Percentiles rank a stretch among this genome's conserved stretches.
Evolutionary conservation across 2,329 filamentous ascomycete genomes (phyloP).

Genomic region (Apiospora arundinis): DNA sequence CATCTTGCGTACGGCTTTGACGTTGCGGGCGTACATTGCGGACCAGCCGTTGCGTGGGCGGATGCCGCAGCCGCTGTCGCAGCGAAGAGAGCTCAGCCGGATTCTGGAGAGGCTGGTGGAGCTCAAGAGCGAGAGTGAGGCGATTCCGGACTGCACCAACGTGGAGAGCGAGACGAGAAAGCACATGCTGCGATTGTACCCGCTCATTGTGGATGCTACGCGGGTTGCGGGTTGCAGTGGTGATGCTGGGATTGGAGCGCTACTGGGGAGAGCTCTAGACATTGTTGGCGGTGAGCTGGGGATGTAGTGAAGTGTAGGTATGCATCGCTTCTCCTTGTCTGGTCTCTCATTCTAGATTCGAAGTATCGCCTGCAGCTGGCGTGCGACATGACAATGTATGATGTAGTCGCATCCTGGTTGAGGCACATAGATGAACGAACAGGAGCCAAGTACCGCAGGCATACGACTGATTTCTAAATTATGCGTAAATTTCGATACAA

Average conservation of each 20-base stretch:
- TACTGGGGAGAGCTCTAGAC: conserved; percentile 66
- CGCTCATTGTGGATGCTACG: conserved; percentile 71
- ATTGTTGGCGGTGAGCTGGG: conserved; percentile 66
- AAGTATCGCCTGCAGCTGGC: not conserved
- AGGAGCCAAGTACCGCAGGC: too few relatives aligned
- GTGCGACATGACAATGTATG: not conserved
- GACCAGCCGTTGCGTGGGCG: conserved; percentile 89
- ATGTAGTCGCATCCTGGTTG: too few relatives aligned
- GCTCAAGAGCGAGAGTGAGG: conserved; percentile 72
- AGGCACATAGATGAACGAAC: too few relatives aligned
- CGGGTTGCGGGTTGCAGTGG: conserved; percentile 61
- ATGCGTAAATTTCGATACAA: too few relatives aligned
- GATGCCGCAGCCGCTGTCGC: conserved; percentile 85
- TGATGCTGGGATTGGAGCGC: conserved; percentile 64
- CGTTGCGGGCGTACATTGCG: conserved; percentile 83
- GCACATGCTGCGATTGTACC: conserved; percentile 83
- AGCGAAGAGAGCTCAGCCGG: conserved; percentile 79
- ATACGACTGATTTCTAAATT: too few relatives aligned
- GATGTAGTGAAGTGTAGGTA: conserved; percentile 30
- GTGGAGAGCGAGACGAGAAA: conserved; percentile 67
- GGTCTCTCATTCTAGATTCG: not conserved
- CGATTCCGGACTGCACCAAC: conserved; percentile 64
- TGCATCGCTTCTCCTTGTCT: too few relatives aligned
- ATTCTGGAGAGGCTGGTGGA: conserved; percentile 70
- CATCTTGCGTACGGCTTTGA: conserved; percentile 79